Evolutionary conservation across 148 eudicot species (phyloP), one percentile per base, ranked within the genome.

Genomic region (Chenopodium album): DNA sequence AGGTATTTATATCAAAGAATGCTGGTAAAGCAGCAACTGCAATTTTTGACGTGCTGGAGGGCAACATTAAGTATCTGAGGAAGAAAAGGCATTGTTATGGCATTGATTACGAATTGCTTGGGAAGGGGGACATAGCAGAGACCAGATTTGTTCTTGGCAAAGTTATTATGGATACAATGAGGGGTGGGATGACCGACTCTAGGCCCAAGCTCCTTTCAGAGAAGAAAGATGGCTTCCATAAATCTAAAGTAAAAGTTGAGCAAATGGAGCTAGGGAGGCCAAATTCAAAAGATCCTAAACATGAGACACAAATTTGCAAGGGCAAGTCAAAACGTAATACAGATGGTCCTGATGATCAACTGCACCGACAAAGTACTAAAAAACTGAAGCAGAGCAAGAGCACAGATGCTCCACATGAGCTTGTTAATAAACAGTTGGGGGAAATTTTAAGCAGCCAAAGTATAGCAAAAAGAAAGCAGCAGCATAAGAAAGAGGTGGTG

Each of bases 91-190:
- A 46, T 16, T 54, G 67, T 54, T 79, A 77, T 9, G 59, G 75
- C 76, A 89, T 92, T 31, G 50, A 92, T 80, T 86, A 88, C 79
- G 59, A 76, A 48, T 83, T 88, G 81, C 98, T 94, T 32, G 83
- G 87, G 65, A 85, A 83, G 60, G 93, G 96, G n/a, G 70, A 89
- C 54, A 29, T 72, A 46, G 12, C 9, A 28, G 91, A 92, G 85
- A 80, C 89, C 23, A 87, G 94, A 81, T 92, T 90, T 84, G 94
- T 85, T 78, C 79, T 92, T 23, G 96, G 96, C 28, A 91, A 90
- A 76, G 83, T 94, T 34, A 88, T 94, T 50, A 50, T 90, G 79
- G 88, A 89, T 70, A 89, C 95, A 41, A 66, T 93, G 90, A 85
- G 77, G 83, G 73, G 82, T 41, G 87, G 77, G 50, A 59, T 44